Percentiles rank a stretch among this genome's conserved stretches.
Evolutionary conservation across 805 yeast genomes (phyloP).

Genomic region (Myxozyma neglecta): DNA sequence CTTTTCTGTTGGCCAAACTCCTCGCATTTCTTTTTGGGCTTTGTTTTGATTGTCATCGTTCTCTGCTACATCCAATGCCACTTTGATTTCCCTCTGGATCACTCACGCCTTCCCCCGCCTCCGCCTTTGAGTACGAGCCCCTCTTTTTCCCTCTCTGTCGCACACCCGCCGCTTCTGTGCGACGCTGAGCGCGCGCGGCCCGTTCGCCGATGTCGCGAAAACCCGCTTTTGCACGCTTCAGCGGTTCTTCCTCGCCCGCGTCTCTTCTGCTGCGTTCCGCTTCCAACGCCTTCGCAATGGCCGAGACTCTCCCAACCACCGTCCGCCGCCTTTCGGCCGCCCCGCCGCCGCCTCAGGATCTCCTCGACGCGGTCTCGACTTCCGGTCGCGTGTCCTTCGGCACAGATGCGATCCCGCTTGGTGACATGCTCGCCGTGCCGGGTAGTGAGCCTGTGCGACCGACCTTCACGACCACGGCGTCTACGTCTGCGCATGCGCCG

Average conservation of each 20-base stretch:
- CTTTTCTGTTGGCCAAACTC: too few species aligned
- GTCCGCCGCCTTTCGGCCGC: conserved; percentile 25
- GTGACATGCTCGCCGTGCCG: conserved; percentile 6
- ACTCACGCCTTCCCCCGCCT: too few species aligned
- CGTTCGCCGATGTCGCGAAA: conserved; percentile 5
- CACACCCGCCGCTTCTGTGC: not conserved
- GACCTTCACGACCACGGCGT: not conserved
- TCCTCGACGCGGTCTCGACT: conserved; percentile 8
- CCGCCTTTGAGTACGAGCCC: conserved; percentile 2
- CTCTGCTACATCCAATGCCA: too few species aligned
- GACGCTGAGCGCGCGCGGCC: not conserved
- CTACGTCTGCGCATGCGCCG: conserved; percentile 3
- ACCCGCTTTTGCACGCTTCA: not conserved
- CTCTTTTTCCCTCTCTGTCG: not conserved
- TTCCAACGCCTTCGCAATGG: conserved; percentile 8
- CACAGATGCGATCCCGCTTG: conserved; percentile 10
- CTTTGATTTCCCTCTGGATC: too few species aligned
- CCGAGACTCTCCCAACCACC: conserved; percentile 16
- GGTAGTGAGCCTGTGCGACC: conserved; percentile 7
- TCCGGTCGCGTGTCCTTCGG: conserved; percentile 15
- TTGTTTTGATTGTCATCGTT: too few species aligned
- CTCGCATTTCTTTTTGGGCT: too few species aligned
- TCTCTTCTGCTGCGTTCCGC: conserved; percentile 6
- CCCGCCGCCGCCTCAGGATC: conserved; percentile 22
- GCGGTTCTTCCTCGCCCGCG: not conserved